Evolutionary conservation across 306 rosid species (phyloP).

Genomic region (Lathyrus oleraceus): DNA sequence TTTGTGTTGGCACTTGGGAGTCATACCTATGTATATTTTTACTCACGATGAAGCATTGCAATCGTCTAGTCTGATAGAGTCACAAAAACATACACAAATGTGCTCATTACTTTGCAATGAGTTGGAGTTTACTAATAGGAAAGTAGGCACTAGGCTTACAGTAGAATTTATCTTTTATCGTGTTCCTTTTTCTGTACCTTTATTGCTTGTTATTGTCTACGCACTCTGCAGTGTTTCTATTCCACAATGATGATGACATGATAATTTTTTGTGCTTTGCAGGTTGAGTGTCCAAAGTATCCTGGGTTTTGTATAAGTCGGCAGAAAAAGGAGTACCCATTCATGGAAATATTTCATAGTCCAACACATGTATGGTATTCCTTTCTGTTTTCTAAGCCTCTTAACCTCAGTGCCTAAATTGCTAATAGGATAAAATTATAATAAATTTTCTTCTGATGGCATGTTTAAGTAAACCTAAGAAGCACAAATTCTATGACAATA

Average conservation of each 20-base stretch:
- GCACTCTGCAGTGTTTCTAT: neutral
- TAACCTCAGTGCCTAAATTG: slow-evolving; percentile 9
- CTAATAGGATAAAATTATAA: slow-evolving; percentile 17
- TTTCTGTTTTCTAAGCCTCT: slow-evolving; percentile 15
- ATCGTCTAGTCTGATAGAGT: neutral
- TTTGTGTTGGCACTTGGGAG: neutral
- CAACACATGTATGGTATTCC: slow-evolving; percentile 61
- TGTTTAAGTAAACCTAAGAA: slow-evolving; percentile 18
- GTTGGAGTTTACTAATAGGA: slow-evolving; percentile 19
- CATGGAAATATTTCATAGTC: slow-evolving; percentile 77
- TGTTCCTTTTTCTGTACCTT: neutral
- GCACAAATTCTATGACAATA: neutral
- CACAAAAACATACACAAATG: slow-evolving; percentile 1
- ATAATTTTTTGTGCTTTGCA: slow-evolving; percentile 45
- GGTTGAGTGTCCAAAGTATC: slow-evolving; percentile 99
- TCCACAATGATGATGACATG: neutral
- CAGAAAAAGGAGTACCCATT: slow-evolving; percentile 93
- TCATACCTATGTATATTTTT: slow-evolving; percentile 6
- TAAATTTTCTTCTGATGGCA: slow-evolving; percentile 11
- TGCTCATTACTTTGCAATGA: slow-evolving; percentile 6
- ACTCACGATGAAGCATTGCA: neutral
- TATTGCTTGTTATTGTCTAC: neutral
- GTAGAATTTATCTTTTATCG: slow-evolving; percentile 1
- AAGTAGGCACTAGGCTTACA: neutral
- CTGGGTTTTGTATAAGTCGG: slow-evolving; percentile 87